These are phyloP conservation scores for Pseudogymnoascus destructans DNA, from an alignment of 2,329 filamentous ascomycete genomes.

Conservation along the genomic window DNA sequence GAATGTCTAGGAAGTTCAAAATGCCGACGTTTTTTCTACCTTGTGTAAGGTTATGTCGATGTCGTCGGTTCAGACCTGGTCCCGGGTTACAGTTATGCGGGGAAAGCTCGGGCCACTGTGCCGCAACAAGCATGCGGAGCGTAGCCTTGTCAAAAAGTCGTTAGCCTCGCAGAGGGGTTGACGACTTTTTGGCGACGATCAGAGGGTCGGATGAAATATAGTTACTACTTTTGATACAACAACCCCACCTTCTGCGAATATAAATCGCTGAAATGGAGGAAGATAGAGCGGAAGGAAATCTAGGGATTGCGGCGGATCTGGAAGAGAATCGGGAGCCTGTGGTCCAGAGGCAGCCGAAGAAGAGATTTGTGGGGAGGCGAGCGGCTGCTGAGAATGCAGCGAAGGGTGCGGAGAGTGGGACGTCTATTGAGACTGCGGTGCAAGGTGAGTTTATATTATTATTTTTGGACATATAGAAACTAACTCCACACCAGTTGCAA, in stretches of 20 bases:
- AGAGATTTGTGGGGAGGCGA: constrained; percentile 78
- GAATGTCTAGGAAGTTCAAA: neutral
- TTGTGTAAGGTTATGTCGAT: neutral
- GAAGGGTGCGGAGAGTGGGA: constrained; percentile 24
- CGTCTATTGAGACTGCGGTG: constrained; percentile 46
- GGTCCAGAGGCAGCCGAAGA: constrained; percentile 61
- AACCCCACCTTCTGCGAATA: neutral
- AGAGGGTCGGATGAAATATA: neutral
- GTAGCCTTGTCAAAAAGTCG: constrained; percentile 9
- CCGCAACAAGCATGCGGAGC: neutral
- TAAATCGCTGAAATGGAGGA: constrained; percentile 50
- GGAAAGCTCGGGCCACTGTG: constrained; percentile 6
- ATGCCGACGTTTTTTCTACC: neutral
- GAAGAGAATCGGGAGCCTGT: constrained; percentile 39
- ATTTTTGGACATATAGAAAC: neutral
- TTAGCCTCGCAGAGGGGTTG: constrained; percentile 3
- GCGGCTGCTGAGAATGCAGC: constrained; percentile 51
- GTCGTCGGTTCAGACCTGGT: neutral
- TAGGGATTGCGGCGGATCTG: constrained; percentile 56
- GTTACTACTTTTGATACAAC: neutral
- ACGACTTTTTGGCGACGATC: constrained; percentile 1
- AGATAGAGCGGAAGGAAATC: constrained; percentile 55
- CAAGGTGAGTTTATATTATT: constrained; percentile 38
- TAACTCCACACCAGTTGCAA: constrained; percentile 19
- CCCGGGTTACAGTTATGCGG: constrained; percentile 4